phyloP scores from a whole-genome alignment of 2,329 filamentous ascomycete genomes.

The Arthroderma sp. region DNA sequence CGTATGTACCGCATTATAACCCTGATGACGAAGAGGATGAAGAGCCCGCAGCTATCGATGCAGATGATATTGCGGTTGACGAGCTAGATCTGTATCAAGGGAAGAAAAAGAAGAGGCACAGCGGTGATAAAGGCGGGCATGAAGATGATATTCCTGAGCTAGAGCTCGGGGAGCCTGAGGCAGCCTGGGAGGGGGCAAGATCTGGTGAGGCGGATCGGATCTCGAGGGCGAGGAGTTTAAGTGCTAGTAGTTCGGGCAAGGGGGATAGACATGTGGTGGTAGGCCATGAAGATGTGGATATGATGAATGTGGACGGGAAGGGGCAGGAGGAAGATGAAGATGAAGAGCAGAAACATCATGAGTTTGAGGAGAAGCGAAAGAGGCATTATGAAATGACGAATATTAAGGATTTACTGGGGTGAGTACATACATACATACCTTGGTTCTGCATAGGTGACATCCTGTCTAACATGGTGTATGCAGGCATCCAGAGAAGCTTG shows the following conservation, averaged over 20 bases:
- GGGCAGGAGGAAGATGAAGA: slow-evolving; percentile 46
- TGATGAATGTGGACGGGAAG: slow-evolving; percentile 31
- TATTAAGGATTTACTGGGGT: slow-evolving; percentile 77
- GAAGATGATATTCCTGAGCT: slow-evolving; percentile 83
- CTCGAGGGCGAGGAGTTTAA: slow-evolving; percentile 27
- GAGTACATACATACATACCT: slow-evolving; percentile 17
- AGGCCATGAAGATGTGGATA: slow-evolving; percentile 33
- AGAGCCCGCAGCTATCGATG: slow-evolving; percentile 21
- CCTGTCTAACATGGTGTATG: slow-evolving; percentile 1
- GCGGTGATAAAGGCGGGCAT: slow-evolving; percentile 23
- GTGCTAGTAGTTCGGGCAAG: slow-evolving; percentile 25
- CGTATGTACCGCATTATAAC: slow-evolving; percentile 86
- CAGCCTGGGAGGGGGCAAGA: slow-evolving; percentile 29
- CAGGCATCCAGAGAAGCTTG: slow-evolving; percentile 51
- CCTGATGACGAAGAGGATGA: slow-evolving; percentile 63
- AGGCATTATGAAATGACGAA: slow-evolving; percentile 98
- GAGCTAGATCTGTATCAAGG: slow-evolving; percentile 46
- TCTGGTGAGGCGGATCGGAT: slow-evolving; percentile 32
- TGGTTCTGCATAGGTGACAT: background rate
- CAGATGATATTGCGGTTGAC: slow-evolving; percentile 55
- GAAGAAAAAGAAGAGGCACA: slow-evolving; percentile 24
- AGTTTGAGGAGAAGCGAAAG: slow-evolving; percentile 85
- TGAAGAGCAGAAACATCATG: slow-evolving; percentile 77
- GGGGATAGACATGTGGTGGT: slow-evolving; percentile 71
- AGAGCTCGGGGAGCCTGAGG: slow-evolving; percentile 85